Conservation (phyloP, 176 grass and related monocot genomes). For the Raddia guianensis region DNA sequence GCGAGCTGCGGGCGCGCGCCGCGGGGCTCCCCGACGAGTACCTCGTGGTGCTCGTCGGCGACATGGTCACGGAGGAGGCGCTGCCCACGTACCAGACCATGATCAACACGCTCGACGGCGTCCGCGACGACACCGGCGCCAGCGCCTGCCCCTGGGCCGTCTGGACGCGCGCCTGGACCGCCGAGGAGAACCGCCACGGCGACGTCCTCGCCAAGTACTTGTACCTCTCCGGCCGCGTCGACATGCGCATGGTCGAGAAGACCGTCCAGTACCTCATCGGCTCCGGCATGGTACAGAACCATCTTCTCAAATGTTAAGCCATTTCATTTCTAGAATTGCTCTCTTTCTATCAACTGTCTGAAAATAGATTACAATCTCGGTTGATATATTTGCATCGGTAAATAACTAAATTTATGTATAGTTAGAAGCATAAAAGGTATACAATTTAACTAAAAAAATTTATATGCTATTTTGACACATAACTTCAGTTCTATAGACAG, state of each 20-base stretch:
- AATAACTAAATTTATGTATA: too few species aligned
- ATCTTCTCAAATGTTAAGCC: background rate
- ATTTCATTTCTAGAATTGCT: background rate
- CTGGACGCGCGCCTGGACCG: conserved; percentile 88
- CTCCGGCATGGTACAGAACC: conserved; percentile 73
- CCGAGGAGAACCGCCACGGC: conserved; percentile 95
- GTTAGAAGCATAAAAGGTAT: too few species aligned
- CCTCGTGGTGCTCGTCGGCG: conserved; percentile 79
- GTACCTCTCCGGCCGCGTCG: conserved; percentile 90
- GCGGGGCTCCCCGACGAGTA: conserved; percentile 71
- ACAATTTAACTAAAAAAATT: too few species aligned
- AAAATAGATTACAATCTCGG: too few species aligned
- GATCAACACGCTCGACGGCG: conserved; percentile 95
- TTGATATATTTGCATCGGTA: too few species aligned
- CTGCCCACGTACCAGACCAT: conserved; percentile 97
- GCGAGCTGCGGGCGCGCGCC: conserved; percentile 63
- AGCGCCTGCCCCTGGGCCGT: conserved; percentile 84
- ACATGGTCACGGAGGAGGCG: conserved; percentile 98
- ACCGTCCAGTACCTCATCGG: conserved; percentile 96
- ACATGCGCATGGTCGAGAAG: conserved; percentile 88
- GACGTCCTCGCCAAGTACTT: conserved; percentile 82
- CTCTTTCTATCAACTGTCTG: too few species aligned
- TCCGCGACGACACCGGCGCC: conserved; percentile 92
- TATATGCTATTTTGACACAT: too few species aligned
- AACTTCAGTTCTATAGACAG: too few species aligned